A percentile compares a stretch with the other conserved stretches of the same genome.
Conservation (phyloP, 129 eudicot genomes). For the Silybum marianum region DNA sequence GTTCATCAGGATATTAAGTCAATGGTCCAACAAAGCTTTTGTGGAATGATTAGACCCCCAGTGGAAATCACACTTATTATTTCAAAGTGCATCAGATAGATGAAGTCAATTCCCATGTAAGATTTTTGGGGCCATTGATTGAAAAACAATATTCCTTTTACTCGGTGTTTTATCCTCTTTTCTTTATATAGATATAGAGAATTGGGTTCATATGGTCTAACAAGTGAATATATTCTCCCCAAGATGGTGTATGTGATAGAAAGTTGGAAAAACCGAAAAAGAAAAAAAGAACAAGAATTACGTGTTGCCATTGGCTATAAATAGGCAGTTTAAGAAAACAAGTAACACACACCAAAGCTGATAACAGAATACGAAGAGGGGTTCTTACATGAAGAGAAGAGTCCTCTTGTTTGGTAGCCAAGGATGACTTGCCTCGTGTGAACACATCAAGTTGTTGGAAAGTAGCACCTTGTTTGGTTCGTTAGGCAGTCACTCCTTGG, state of each 20-base stretch:
- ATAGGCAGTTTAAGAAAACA: not conserved
- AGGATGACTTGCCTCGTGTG: slow-evolving; percentile 40
- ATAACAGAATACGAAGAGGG: not conserved
- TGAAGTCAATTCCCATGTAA: slow-evolving; percentile 11
- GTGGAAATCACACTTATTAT: no score
- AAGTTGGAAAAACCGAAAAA: not conserved
- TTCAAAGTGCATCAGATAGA: slow-evolving; percentile 2
- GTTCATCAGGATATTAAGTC: not conserved
- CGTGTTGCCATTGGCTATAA: not conserved
- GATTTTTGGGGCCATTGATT: not conserved
- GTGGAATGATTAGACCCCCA: not conserved
- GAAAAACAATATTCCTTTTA: slow-evolving; percentile 15
- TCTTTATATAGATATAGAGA: slow-evolving; percentile 2
- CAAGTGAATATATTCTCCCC: slow-evolving; percentile 13
- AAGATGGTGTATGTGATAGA: not conserved
- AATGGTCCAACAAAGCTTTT: not conserved
- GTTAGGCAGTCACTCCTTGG: not conserved
- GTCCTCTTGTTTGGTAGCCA: slow-evolving; percentile 30
- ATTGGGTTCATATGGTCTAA: slow-evolving; percentile 4
- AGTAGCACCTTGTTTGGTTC: not conserved
- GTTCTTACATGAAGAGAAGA: slow-evolving; percentile 2
- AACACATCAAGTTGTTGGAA: not conserved
- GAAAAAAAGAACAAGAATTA: not conserved
- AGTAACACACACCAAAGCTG: not conserved
- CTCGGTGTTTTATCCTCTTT: slow-evolving; percentile 1